These are phyloP conservation scores for Bipolaris victoriae DNA, from an alignment of 2,329 filamentous ascomycete species.

Conservation along the genomic window DNA sequence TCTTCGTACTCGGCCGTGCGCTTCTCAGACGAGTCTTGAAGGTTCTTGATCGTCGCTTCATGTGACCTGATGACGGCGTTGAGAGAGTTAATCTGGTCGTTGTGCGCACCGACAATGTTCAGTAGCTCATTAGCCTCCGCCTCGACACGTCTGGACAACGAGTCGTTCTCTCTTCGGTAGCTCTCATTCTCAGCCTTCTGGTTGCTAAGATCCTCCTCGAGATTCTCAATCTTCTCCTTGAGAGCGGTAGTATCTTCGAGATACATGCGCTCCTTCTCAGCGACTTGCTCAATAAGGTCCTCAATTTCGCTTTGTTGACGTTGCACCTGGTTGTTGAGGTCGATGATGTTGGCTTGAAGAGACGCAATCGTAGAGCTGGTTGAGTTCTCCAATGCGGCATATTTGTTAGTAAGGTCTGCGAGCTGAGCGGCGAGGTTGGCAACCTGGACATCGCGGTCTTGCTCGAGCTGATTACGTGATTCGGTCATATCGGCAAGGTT, in stretches of 20 bases:
- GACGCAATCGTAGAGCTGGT: conserved; percentile 41
- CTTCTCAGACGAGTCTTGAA: conserved; percentile 36
- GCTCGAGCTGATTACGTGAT: conserved; percentile 41
- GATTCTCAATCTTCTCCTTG: conserved; percentile 28
- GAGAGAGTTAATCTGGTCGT: conserved; percentile 43
- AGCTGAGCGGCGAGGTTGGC: conserved; percentile 46
- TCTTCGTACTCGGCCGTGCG: conserved; percentile 33
- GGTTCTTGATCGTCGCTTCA: conserved; percentile 47
- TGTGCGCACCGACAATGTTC: conserved; percentile 35
- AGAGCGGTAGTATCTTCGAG: conserved; percentile 35
- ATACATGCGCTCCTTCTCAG: conserved; percentile 35
- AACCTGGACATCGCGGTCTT: conserved; percentile 43
- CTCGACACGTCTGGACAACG: conserved; percentile 38
- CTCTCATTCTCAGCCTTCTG: conserved; percentile 34
- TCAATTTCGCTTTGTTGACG: conserved; percentile 49
- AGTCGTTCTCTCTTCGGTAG: conserved; percentile 36
- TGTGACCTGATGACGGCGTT: conserved; percentile 47
- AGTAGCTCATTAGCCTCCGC: conserved; percentile 39
- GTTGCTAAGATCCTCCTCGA: conserved; percentile 29
- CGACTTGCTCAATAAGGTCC: conserved; percentile 37
- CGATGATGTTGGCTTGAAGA: conserved; percentile 48
- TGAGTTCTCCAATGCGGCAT: conserved; percentile 39
- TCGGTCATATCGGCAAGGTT: conserved; percentile 32
- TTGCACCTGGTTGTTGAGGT: conserved; percentile 50
- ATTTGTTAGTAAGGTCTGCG: conserved; percentile 39